Conservation (phyloP, 2,329 filamentous ascomycete genomes). For the Fusarium mexicanum region DNA sequence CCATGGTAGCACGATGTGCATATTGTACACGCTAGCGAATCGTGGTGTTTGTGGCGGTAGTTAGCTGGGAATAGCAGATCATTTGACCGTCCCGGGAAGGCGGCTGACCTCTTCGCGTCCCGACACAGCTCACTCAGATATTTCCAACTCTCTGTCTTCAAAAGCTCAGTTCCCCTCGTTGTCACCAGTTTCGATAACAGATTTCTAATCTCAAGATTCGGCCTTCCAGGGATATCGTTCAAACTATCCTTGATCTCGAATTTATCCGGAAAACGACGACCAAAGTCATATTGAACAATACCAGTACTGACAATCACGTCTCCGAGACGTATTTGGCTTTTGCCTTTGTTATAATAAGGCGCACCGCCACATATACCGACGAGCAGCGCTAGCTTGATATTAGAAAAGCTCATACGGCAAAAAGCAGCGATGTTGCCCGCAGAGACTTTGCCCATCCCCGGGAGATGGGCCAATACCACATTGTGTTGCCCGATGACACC, state of each 20-base stretch:
- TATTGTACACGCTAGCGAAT: rapidly evolving
- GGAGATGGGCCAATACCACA: not conserved
- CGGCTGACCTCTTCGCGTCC: rapidly evolving
- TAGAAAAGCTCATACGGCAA: not conserved
- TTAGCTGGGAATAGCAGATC: not conserved
- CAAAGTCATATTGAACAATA: not conserved
- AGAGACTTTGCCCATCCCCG: not conserved
- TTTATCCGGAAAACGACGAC: not conserved
- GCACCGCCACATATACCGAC: not conserved
- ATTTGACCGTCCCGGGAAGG: not conserved
- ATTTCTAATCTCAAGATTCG: not conserved
- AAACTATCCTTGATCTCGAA: not conserved
- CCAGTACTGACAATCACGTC: not conserved
- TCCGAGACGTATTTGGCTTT: not conserved
- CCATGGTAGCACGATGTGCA: not conserved
- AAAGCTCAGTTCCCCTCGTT: not conserved
- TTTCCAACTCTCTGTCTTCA: not conserved
- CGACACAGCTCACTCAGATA: not conserved
- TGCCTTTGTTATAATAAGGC: not conserved
- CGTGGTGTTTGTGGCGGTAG: not conserved
- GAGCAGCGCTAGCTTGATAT: not conserved
- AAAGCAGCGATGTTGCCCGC: not conserved
- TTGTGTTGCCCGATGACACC: not conserved
- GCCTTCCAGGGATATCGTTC: not conserved
- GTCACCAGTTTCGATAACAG: not conserved